These are phyloP conservation scores for Lignosus rhinocerotis DNA, from an alignment of 1,284 basidiomycete species.

Conservation along the genomic window DNA sequence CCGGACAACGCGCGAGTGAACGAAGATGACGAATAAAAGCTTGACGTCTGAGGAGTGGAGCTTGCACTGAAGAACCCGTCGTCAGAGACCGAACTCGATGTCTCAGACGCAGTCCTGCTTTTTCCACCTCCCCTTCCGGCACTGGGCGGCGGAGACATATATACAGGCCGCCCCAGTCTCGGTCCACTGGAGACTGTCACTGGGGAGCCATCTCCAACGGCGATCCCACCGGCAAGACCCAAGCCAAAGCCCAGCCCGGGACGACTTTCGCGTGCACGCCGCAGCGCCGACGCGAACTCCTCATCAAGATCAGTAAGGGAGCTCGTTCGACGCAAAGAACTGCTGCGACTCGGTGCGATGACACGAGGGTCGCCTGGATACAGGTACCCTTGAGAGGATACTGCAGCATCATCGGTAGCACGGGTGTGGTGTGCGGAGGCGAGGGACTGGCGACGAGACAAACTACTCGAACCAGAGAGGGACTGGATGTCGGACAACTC, in stretches of 20 bases:
- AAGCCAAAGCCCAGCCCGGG: slow-evolving; percentile 49
- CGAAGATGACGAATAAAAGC: slow-evolving; percentile 36
- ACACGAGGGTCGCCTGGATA: slow-evolving; percentile 69
- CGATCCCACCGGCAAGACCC: slow-evolving; percentile 38
- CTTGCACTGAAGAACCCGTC: slow-evolving; percentile 60
- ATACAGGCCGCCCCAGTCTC: slow-evolving; percentile 50
- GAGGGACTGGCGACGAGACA: slow-evolving; percentile 47
- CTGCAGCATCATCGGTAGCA: slow-evolving; percentile 68
- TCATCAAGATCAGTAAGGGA: slow-evolving; percentile 77
- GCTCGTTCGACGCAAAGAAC: slow-evolving; percentile 64
- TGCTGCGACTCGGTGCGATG: slow-evolving; percentile 64
- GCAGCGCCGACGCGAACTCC: slow-evolving; percentile 56
- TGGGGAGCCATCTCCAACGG: slow-evolving; percentile 46
- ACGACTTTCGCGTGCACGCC: slow-evolving; percentile 44
- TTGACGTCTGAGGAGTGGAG: slow-evolving; percentile 28
- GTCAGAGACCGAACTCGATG: slow-evolving; percentile 48
- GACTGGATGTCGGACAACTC: slow-evolving; percentile 62
- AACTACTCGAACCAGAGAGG: slow-evolving; percentile 43
- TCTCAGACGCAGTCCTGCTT: slow-evolving; percentile 30
- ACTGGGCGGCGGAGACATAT: slow-evolving; percentile 63
- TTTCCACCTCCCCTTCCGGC: slow-evolving; percentile 38
- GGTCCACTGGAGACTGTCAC: slow-evolving; percentile 60
- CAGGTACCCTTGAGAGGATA: slow-evolving; percentile 60
- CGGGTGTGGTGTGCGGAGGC: slow-evolving; percentile 58
- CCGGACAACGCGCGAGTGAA: slow-evolving; percentile 28